These are phyloP conservation scores for Cryptosporidium baileyi DNA, from an alignment of 169 alveolate species.

Conservation along the genomic window DNA sequence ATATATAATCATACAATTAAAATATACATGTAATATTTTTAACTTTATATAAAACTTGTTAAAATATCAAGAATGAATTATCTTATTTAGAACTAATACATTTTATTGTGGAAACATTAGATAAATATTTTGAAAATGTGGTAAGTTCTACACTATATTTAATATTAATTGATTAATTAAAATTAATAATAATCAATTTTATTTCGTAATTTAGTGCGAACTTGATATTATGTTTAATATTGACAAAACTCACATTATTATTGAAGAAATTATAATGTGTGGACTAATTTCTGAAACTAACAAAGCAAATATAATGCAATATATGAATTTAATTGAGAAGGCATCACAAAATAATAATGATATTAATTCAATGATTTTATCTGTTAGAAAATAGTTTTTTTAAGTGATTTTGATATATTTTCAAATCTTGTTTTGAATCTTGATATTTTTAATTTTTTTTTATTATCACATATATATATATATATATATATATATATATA, in stretches of 20 bases:
- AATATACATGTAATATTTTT: neutral
- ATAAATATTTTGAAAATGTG: slow-evolving; percentile 96
- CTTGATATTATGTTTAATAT: slow-evolving; percentile 95
- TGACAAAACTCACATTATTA: slow-evolving; percentile 97
- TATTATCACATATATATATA: too few species aligned
- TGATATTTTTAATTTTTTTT: too few species aligned
- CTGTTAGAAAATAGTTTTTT: neutral
- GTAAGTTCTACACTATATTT: slow-evolving; percentile 3
- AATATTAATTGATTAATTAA: neutral
- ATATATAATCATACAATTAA: neutral
- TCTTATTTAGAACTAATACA: slow-evolving; percentile 96
- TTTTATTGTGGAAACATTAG: slow-evolving; percentile 95
- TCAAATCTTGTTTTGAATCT: too few species aligned
- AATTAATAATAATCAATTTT: neutral
- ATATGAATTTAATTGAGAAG: slow-evolving; percentile 71
- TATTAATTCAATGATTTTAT: slow-evolving; percentile 50
- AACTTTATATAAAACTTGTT: neutral
- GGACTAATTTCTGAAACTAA: slow-evolving; percentile 93
- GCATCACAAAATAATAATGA: slow-evolving; percentile 40
- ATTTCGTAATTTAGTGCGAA: slow-evolving; percentile 75
- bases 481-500: too few species aligned
- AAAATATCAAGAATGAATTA: slow-evolving; percentile 87
- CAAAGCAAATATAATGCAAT: slow-evolving; percentile 83
- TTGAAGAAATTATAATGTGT: slow-evolving; percentile 96
- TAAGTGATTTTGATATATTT: too few species aligned